Percentiles rank a stretch among this genome's conserved stretches.
phyloP scores from a whole-genome alignment of 2,329 filamentous ascomycete genomes.

The Aspergillus ochraceus region DNA sequence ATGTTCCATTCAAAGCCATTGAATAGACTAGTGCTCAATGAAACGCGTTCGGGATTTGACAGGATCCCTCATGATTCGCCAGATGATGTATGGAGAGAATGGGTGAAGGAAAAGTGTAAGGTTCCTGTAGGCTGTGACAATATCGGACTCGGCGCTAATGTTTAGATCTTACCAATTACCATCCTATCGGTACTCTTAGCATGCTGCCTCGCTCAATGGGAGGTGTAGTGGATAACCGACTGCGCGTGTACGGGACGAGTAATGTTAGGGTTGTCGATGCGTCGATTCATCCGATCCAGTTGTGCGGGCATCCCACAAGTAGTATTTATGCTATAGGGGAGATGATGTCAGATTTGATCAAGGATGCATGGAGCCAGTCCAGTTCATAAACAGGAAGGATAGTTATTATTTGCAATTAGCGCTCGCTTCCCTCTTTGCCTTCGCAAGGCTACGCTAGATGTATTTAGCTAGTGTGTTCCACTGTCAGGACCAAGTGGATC shows the following conservation, averaged over 20 bases:
- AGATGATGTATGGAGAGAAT: constrained; percentile 24
- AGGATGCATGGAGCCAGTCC: neutral
- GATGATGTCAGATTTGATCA: constrained; percentile 12
- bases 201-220: constrained; percentile 34
- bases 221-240: constrained; percentile 33
- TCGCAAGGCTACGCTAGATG: too few relatives aligned
- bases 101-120: constrained; percentile 26
- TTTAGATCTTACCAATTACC: constrained; percentile 25
- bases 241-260: constrained; percentile 34
- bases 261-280: constrained; percentile 24
- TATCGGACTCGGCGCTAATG: too few relatives aligned
- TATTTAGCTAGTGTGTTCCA: too few relatives aligned
- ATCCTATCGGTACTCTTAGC: constrained; percentile 29
- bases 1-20: neutral
- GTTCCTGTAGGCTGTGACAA: neutral
- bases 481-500: too few relatives aligned
- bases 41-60: constrained; percentile 20
- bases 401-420: too few relatives aligned
- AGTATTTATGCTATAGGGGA: too few relatives aligned
- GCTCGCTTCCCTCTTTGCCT: too few relatives aligned
- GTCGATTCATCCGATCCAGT: constrained; percentile 15
- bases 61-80: constrained; percentile 20
- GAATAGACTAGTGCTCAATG: constrained; percentile 9
- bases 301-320: constrained; percentile 14
- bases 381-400: too few relatives aligned